A percentile compares a stretch with the other conserved stretches of the same genome.
Evolutionary conservation across 2,329 filamentous ascomycete species (phyloP).

Genomic region (Fusarium lateritium): DNA sequence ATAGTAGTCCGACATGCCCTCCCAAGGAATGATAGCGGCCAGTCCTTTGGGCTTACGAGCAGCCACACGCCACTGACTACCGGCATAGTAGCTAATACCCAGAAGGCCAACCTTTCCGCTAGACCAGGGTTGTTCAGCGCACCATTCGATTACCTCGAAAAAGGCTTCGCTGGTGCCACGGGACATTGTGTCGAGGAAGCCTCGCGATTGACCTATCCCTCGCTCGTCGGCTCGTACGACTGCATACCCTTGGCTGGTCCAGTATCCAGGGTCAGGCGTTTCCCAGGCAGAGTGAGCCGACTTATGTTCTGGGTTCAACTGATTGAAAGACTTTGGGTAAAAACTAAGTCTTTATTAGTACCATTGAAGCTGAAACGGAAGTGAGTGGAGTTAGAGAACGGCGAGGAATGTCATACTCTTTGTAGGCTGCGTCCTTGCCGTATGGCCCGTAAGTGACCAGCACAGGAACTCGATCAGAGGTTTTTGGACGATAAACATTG

Average conservation of each 20-base stretch:
- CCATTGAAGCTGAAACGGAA: no score
- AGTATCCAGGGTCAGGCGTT: conserved; percentile 70
- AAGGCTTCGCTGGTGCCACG: conserved; percentile 63
- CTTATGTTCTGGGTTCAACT: conserved; percentile 68
- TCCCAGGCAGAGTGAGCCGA: conserved; percentile 71
- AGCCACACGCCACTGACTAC: conserved; percentile 65
- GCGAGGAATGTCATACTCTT: conserved; percentile 54
- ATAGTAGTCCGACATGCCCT: conserved; percentile 69
- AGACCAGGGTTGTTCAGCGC: conserved; percentile 61
- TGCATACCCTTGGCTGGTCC: conserved; percentile 68
- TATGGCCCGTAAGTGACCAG: conserved; percentile 81
- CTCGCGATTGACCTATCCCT: conserved; percentile 63
- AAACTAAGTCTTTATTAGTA: conserved; percentile 50
- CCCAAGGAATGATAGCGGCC: conserved; percentile 63
- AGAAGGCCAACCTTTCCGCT: conserved; percentile 64
- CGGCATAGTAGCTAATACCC: conserved; percentile 64
- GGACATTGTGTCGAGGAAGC: conserved; percentile 65
- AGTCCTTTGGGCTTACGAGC: conserved; percentile 63
- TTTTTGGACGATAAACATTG: conserved; percentile 25
- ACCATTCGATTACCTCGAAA: conserved; percentile 66
- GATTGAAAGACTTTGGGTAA: conserved; percentile 57
- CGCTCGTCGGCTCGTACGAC: conserved; percentile 68
- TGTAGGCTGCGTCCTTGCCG: conserved; percentile 79
- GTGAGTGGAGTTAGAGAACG: no score
- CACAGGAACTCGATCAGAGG: conserved; percentile 61